Base-by-base conservation (phyloP, 495 filamentous ascomycete genomes). In the Xylaria curta region DNA sequence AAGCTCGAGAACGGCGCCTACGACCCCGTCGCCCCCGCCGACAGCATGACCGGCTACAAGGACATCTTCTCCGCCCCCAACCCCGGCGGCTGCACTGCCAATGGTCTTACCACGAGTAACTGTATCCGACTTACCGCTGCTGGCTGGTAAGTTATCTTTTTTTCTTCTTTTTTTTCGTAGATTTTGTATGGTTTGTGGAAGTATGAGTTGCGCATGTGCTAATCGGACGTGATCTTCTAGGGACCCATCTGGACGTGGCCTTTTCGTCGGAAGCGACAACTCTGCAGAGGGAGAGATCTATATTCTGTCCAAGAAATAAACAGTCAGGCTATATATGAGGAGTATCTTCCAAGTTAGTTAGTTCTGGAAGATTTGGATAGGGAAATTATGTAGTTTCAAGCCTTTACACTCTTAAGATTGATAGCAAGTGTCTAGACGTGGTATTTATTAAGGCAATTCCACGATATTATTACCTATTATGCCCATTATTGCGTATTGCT, bases 241-340 rank as follows among this genome's bases (percentile, higher is more conserved):
- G 68, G 80, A 83, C 70, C 81, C 80, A 0, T 77, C 79, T 6
- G 81, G 81, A 3, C 56, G 80, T 10, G 79, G 79, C n/a, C 38
- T 82, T 76, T 83, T 82, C 74, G 67, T 83, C 56, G 79, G 78
- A 46, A 83, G 80, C 64, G 81, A 83, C 66, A 83, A 82, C 66
- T 73, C 76, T 49, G 76, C 77, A 44, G 80, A 83, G 75, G 80
- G 80, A n/a, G 79, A 82, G 76, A 76, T 81, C 49, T 81, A 70
- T 47, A 66, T 83, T 9, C 72, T 82, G 26, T 64, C 68, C 49
- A 73, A 63, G 71, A 73, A 73, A 64, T 73, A 58, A 49, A n/a
- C n/a, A n/a, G 7, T 36, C 33, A 38, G 7, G 33, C 58, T 36
- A 38, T 21, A 10, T 10, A 28, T 21, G 33, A n/a, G 58, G 12